Evolutionary conservation across 768 basidiomycete genomes (phyloP).

Genomic region (Hebeloma cylindrosporum): DNA sequence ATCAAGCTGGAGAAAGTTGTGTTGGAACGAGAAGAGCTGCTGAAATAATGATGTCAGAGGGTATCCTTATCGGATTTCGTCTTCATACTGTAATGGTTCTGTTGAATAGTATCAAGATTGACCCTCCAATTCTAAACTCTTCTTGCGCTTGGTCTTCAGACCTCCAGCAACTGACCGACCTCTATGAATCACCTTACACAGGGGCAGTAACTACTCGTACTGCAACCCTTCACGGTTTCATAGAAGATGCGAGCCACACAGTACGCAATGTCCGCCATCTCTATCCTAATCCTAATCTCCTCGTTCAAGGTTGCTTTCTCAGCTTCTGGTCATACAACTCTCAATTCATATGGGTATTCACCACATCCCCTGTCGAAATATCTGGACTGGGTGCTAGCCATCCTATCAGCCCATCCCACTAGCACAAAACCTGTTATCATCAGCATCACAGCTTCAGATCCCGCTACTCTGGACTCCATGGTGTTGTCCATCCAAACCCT

Average conservation of each 20-base stretch:
- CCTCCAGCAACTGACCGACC: slow-evolving; percentile 55
- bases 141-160: slow-evolving; percentile 84
- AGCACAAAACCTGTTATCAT: slow-evolving; percentile 64
- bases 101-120: slow-evolving; percentile 54
- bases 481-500: slow-evolving; percentile 59
- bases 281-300: slow-evolving; percentile 6
- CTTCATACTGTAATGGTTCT: slow-evolving; percentile 46
- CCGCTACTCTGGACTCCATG: slow-evolving; percentile 53
- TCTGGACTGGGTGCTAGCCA: slow-evolving; percentile 59
- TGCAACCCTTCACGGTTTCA: slow-evolving; percentile 66
- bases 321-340: slow-evolving; percentile 49
- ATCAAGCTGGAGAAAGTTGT: slow-evolving; percentile 95
- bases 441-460: slow-evolving; percentile 68
- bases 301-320: slow-evolving; percentile 58
- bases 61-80: not conserved
- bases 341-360: slow-evolving; percentile 89
- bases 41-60: slow-evolving; percentile 49
- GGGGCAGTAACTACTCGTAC: slow-evolving; percentile 85
- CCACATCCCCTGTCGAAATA: slow-evolving; percentile 71
- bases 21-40: slow-evolving; percentile 88
- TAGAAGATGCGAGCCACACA: slow-evolving; percentile 61
- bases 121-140: slow-evolving; percentile 72
- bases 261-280: slow-evolving; percentile 37
- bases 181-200: slow-evolving; percentile 67
- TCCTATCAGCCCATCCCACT: slow-evolving; percentile 37